These are phyloP conservation scores for Brassica carinata DNA, from an alignment of 345 rosid species.

Conservation along the genomic window DNA sequence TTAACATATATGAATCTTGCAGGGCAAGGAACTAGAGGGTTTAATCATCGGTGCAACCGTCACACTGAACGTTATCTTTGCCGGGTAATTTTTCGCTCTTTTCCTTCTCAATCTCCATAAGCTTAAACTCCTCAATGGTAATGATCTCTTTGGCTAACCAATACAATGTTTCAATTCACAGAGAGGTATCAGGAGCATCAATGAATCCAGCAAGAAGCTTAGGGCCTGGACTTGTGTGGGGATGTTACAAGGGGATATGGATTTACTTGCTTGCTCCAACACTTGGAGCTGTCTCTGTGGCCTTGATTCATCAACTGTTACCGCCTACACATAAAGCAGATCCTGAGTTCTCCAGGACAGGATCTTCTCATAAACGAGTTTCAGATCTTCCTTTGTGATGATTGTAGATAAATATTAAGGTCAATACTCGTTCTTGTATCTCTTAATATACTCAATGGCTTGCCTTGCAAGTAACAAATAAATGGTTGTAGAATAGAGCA, in stretches of 20 bases:
- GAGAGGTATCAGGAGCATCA: slow-evolving; percentile 71
- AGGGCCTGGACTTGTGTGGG: slow-evolving; percentile 58
- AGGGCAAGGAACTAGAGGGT: slow-evolving; percentile 84
- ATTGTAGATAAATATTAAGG: not conserved
- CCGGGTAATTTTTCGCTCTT: slow-evolving; percentile 54
- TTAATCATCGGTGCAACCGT: slow-evolving; percentile 82
- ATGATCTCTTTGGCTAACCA: slow-evolving; percentile 16
- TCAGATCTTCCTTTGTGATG: slow-evolving; percentile 35
- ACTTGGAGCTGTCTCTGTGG: slow-evolving; percentile 54
- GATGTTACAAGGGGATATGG: slow-evolving; percentile 49
- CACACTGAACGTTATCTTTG: slow-evolving; percentile 79
- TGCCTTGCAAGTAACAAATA: not conserved
- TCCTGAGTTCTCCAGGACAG: slow-evolving; percentile 54
- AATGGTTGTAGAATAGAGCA: slow-evolving; percentile 1
- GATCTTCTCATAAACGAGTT: slow-evolving; percentile 47
- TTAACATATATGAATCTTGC: slow-evolving; percentile 30
- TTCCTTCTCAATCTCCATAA: not conserved
- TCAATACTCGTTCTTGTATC: not conserved
- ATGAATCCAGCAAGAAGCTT: slow-evolving; percentile 77
- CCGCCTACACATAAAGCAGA: slow-evolving; percentile 59
- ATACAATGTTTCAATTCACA: slow-evolving; percentile 10
- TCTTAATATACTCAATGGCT: not conserved
- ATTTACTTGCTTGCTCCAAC: slow-evolving; percentile 51
- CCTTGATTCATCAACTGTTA: slow-evolving; percentile 50
- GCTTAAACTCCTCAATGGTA: not conserved